Conservation (phyloP, 2,329 filamentous ascomycete species). For the Fusarium nisikadoi region DNA sequence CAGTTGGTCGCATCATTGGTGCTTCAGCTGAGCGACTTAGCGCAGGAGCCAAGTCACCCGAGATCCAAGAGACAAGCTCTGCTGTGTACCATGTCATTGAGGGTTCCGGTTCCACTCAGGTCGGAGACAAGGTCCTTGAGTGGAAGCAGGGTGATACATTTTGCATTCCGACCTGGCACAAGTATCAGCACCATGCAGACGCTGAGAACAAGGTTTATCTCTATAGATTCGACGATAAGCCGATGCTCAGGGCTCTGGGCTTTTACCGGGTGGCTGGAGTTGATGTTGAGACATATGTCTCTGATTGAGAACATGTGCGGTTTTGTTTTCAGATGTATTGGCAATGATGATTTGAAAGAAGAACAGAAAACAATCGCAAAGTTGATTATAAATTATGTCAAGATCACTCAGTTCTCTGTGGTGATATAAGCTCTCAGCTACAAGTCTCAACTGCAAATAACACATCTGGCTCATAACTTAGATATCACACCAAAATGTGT, state of each 20-base stretch:
- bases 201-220: slow-evolving; percentile 54
- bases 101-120: slow-evolving; percentile 55
- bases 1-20: slow-evolving; percentile 54
- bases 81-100: slow-evolving; percentile 64
- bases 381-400: fast-evolving
- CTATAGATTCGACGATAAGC: slow-evolving; percentile 65
- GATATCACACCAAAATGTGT: no score
- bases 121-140: slow-evolving; percentile 48
- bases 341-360: no score
- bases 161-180: slow-evolving; percentile 63
- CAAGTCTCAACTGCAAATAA: no score
- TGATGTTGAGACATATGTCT: slow-evolving; percentile 26
- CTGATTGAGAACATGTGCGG: not conserved
- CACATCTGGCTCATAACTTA: no score
- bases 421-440: no score
- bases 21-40: slow-evolving; percentile 58
- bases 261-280: slow-evolving; percentile 51
- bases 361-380: no score
- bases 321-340: no score
- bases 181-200: slow-evolving; percentile 59
- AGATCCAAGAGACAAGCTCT: slow-evolving; percentile 60
- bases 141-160: slow-evolving; percentile 66
- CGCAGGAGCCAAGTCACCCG: slow-evolving; percentile 49
- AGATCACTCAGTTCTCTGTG: no score
- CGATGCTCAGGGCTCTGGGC: slow-evolving; percentile 62